phyloP scores from a whole-genome alignment of 1,139 yeast species.

The Geotrichum europaeum region DNA sequence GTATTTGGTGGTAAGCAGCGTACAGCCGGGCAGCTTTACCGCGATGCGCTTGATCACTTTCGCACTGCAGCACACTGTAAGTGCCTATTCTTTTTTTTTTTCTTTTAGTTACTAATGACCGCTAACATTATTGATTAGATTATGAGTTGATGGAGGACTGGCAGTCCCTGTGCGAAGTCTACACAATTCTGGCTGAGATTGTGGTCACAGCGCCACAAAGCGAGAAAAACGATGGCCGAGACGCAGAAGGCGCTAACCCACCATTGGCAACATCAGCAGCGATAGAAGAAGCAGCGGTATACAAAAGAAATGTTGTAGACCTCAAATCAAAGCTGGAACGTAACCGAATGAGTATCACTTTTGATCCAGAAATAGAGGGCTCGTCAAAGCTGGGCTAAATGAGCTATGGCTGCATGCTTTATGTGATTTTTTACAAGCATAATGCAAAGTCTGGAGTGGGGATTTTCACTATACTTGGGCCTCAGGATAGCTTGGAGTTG shows the following conservation, averaged over 20 bases:
- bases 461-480: too few relatives aligned
- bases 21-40: not conserved
- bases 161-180: not conserved
- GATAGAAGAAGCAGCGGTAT: not conserved
- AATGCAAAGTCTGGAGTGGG: too few relatives aligned
- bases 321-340: not conserved
- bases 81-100: not conserved
- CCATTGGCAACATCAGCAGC: not conserved
- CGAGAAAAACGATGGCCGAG: not conserved
- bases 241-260: not conserved
- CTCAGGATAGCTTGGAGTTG: too few relatives aligned
- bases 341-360: not conserved
- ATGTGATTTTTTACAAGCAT: too few relatives aligned
- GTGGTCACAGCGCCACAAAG: not conserved
- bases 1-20: not conserved
- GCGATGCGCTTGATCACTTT: not conserved
- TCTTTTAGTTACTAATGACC: not conserved
- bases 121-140: not conserved
- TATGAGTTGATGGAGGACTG: conserved; percentile 11
- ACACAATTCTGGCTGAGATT: not conserved
- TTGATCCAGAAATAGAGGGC: conserved; percentile 8
- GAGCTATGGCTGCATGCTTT: not conserved
- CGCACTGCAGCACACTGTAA: not conserved
- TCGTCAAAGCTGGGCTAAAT: not conserved
- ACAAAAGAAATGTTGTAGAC: not conserved